Conservation (phyloP, 2,329 filamentous ascomycete genomes). For the Coleophoma cylindrospora region DNA sequence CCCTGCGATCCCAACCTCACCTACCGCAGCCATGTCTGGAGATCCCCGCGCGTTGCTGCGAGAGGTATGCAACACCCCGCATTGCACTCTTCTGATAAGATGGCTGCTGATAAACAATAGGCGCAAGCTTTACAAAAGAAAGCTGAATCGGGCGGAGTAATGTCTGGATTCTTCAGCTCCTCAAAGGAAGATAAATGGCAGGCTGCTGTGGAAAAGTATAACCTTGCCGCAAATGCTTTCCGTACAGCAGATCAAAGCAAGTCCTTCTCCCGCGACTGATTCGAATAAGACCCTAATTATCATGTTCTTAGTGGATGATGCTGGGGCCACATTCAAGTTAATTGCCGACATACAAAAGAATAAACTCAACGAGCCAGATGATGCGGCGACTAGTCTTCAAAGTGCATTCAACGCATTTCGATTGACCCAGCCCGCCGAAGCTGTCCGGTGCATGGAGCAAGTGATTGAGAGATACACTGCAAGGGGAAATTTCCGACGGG, state of each 20-base stretch:
- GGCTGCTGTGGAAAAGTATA: slow-evolving; percentile 83
- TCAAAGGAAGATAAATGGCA: slow-evolving; percentile 58
- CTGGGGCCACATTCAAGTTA: slow-evolving; percentile 80
- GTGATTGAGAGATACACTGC: slow-evolving; percentile 82
- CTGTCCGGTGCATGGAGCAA: slow-evolving; percentile 71
- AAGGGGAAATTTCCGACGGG: slow-evolving; percentile 86
- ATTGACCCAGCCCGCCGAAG: slow-evolving; percentile 78
- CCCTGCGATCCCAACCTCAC: slow-evolving; percentile 1
- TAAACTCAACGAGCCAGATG: slow-evolving; percentile 71
- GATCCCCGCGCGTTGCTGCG: slow-evolving; percentile 75
- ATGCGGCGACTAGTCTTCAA: slow-evolving; percentile 80
- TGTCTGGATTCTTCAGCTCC: no score
- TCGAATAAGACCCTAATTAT: not conserved
- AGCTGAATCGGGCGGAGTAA: slow-evolving; percentile 24
- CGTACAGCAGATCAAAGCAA: slow-evolving; percentile 70
- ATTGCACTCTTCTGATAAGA: slow-evolving; percentile 17
- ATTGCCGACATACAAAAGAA: slow-evolving; percentile 79
- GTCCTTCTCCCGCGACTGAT: slow-evolving; percentile 39
- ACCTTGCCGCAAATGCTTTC: slow-evolving; percentile 87
- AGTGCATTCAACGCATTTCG: slow-evolving; percentile 96
- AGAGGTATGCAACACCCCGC: slow-evolving; percentile 51
- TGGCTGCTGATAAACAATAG: slow-evolving; percentile 10
- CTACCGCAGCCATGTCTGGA: slow-evolving; percentile 56
- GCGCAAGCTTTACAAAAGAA: slow-evolving; percentile 80
- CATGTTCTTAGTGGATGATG: slow-evolving; percentile 63